Percentiles rank a stretch among this genome's conserved stretches.
Evolutionary conservation across 208 protist species (phyloP).

Genomic region (Leishmania gerbilli): DNA sequence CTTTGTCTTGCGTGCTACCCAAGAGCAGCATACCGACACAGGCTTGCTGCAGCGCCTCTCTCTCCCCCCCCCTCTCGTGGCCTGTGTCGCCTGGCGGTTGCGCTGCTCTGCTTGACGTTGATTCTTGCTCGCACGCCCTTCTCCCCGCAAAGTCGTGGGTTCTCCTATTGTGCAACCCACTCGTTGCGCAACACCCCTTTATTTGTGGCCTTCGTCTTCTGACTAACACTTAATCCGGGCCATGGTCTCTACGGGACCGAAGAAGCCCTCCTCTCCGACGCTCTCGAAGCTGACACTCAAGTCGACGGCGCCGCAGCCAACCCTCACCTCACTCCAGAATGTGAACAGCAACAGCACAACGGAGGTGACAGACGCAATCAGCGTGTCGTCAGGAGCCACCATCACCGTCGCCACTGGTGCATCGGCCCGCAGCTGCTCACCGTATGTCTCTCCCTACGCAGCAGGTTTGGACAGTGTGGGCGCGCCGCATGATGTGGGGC

Average conservation of each 20-base stretch:
- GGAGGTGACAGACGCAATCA: neutral
- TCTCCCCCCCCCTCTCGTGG: neutral
- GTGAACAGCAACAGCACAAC: neutral
- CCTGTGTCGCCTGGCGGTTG: neutral
- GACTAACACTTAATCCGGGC: neutral
- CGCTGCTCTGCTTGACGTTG: neutral
- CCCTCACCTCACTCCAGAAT: neutral
- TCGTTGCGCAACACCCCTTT: neutral
- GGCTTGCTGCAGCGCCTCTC: neutral
- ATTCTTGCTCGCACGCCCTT: neutral
- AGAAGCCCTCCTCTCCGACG: neutral
- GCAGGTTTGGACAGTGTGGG: neutral
- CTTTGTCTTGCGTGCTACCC: constrained; percentile 5
- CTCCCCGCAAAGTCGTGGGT: neutral
- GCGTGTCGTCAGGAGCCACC: neutral
- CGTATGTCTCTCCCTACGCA: neutral
- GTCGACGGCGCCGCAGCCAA: neutral
- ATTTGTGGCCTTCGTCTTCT: neutral
- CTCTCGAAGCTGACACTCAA: neutral
- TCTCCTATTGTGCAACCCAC: neutral
- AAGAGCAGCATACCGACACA: neutral
- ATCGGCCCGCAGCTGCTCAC: neutral
- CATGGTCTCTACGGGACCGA: neutral
- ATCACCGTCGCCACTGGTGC: neutral
- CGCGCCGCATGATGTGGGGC: constrained; percentile 4